Conservation (phyloP, 192 early-diverging fungal species). For the Backusella mclennaniae region DNA sequence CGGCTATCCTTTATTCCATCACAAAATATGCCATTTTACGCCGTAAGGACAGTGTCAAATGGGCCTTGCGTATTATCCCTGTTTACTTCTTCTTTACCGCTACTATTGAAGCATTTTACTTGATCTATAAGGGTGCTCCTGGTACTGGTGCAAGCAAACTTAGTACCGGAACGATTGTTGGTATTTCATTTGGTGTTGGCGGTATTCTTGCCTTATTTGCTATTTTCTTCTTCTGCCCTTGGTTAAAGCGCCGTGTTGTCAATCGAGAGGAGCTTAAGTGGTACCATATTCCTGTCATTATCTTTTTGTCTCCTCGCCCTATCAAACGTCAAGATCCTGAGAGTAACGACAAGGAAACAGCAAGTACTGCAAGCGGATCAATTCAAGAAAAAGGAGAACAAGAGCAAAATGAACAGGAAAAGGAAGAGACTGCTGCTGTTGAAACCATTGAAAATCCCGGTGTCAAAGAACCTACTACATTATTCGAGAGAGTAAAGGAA, state of each 20-base stretch:
- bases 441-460: conserved; percentile 13
- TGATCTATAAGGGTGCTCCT: conserved; percentile 70
- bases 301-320: conserved; percentile 53
- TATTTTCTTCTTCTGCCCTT: conserved; percentile 67
- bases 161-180: conserved; percentile 50
- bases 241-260: conserved; percentile 59
- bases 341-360: conserved; percentile 17
- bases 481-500: conserved; percentile 22
- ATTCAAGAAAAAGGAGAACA: conserved; percentile 8
- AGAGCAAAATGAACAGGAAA: conserved; percentile 22
- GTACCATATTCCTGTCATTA: conserved; percentile 70
- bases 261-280: conserved; percentile 67
- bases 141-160: conserved; percentile 40
- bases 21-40: conserved; percentile 64
- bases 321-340: conserved; percentile 26
- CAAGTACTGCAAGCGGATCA: conserved; percentile 19
- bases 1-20: conserved; percentile 62
- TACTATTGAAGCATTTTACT: conserved; percentile 63
- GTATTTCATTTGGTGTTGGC: conserved; percentile 62
- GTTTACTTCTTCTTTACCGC: conserved; percentile 69
- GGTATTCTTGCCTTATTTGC: conserved; percentile 50
- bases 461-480: background rate
- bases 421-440: background rate
- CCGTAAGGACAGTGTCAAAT: conserved; percentile 60
- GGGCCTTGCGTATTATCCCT: conserved; percentile 67